Evolutionary conservation across 1,284 basidiomycete genomes (phyloP), one percentile per base, ranked within the genome.

Genomic region (Tilletia horrida): DNA sequence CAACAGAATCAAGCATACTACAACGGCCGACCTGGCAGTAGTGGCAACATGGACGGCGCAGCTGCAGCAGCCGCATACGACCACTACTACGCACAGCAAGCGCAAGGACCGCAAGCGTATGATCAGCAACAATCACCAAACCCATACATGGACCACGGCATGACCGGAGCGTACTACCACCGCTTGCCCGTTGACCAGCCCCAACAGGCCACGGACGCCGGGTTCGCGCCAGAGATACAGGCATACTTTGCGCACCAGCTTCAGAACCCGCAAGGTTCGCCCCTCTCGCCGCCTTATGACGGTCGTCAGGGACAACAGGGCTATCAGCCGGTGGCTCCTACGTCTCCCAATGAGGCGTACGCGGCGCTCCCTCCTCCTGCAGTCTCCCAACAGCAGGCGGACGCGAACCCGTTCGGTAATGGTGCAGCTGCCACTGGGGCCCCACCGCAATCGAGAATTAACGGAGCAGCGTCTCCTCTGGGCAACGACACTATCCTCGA

Each of bases 151-250:
- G 55, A 59, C 31, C 25, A 25, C 6, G 55, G 55, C 14, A 59
- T 59, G 55, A 9, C 55, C 3, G 55, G 55, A 31, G 14, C 27
- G 9, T 35, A 59, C 55, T 59, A 59, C 27, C 55, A 59, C n/a
- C 55, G 27, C 23, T 29, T 59, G 29, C 23, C 27, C 27, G 55
- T 59, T 21, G 55, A 59, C n/a, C 55, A 40, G 55, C 55, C 55
- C 27, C 7, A 31, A 29, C 27, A 1, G n/a, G 7, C 21, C 14
- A 18, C 29, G 9, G 55, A 59, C 3, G 29, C 8, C 3, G 29
- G 14, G 8, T 14, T 35, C 21, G 18, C 25, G 29, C 50, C 50
- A n/a, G 55, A 35, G 55, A 35, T 35, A 31, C 29, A 31, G 31
- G 27, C 23, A 13, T 59, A 59, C 55, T 59, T 59, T 29, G 29